A percentile compares a stretch with the other conserved stretches of the same genome.
Evolutionary conservation across 306 rosid species (phyloP).

Genomic region (Lathyrus aphaca): DNA sequence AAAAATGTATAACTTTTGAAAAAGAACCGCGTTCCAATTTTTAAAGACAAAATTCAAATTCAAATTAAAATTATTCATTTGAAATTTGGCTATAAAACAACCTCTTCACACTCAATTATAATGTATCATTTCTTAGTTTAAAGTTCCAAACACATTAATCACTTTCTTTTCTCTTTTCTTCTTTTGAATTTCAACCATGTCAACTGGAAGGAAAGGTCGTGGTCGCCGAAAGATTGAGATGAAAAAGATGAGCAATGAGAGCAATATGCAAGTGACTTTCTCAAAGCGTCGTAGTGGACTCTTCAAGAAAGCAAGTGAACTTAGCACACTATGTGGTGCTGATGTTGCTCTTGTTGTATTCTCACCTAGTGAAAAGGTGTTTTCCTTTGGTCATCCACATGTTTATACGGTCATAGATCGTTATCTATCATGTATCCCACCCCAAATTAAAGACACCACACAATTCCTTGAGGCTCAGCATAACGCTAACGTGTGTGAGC

Average conservation of each 20-base stretch:
- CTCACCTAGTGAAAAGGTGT: conserved; percentile 41
- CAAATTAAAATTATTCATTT: neutral
- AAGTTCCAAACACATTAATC: neutral
- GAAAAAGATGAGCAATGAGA: conserved; percentile 49
- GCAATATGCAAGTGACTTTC: conserved; percentile 45
- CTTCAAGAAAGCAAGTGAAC: conserved; percentile 50
- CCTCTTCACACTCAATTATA: neutral
- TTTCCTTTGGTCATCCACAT: conserved; percentile 47
- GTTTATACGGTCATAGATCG: conserved; percentile 28
- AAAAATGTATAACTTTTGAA: no score
- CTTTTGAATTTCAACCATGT: conserved; percentile 14
- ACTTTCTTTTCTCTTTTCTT: no score
- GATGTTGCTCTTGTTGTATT: conserved; percentile 43
- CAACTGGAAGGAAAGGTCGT: neutral
- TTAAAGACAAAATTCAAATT: neutral
- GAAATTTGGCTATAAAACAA: conserved; percentile 29
- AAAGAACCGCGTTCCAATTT: no score
- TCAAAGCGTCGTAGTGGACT: conserved; percentile 50
- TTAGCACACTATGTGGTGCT: conserved; percentile 41
- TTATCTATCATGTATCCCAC: neutral
- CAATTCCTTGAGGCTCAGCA: conserved; percentile 41
- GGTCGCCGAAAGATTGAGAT: conserved; percentile 48
- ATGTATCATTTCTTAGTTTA: neutral
- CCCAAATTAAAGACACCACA: neutral
- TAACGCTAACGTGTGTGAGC: conserved; percentile 27